phyloP scores from a whole-genome alignment of 2,329 filamentous ascomycete genomes.

The Mariannaea sp. region DNA sequence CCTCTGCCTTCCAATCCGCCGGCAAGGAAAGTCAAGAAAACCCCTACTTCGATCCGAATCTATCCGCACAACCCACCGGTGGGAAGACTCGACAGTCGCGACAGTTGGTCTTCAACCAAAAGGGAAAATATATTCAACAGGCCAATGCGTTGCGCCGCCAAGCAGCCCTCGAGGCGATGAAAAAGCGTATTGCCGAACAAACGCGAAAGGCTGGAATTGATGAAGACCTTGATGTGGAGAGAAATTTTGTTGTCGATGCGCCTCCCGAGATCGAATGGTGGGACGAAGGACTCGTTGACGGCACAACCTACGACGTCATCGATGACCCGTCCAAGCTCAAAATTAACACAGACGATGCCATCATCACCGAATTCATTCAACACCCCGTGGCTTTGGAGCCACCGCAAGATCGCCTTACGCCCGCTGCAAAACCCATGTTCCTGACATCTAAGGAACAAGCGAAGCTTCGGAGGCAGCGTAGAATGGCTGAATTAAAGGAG shows the following conservation, averaged over 20 bases:
- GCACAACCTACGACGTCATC: constrained; percentile 73
- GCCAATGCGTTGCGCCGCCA: constrained; percentile 87
- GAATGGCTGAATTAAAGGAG: constrained; percentile 93
- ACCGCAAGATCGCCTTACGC: constrained; percentile 83
- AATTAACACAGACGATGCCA: constrained; percentile 76
- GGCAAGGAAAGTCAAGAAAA: constrained; percentile 52
- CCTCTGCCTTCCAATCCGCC: constrained; percentile 19
- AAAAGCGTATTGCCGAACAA: constrained; percentile 86
- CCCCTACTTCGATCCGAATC: constrained; percentile 79
- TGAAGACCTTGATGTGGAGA: constrained; percentile 86
- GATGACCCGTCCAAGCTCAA: constrained; percentile 70
- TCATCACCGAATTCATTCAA: constrained; percentile 89
- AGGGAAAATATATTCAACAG: constrained; percentile 96
- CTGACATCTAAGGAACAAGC: constrained; percentile 89
- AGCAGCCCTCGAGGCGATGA: constrained; percentile 89
- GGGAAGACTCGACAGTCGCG: constrained; percentile 70
- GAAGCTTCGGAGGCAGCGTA: constrained; percentile 85
- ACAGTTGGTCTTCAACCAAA: constrained; percentile 87
- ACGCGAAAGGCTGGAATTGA: constrained; percentile 91
- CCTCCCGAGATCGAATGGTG: constrained; percentile 96
- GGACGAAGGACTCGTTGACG: constrained; percentile 86
- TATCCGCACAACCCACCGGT: constrained; percentile 62
- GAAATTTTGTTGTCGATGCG: constrained; percentile 80
- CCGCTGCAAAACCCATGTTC: constrained; percentile 85
- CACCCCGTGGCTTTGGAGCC: constrained; percentile 91